Evolutionary conservation across 768 basidiomycete genomes (phyloP).

Genomic region (Saitozyma sp.): DNA sequence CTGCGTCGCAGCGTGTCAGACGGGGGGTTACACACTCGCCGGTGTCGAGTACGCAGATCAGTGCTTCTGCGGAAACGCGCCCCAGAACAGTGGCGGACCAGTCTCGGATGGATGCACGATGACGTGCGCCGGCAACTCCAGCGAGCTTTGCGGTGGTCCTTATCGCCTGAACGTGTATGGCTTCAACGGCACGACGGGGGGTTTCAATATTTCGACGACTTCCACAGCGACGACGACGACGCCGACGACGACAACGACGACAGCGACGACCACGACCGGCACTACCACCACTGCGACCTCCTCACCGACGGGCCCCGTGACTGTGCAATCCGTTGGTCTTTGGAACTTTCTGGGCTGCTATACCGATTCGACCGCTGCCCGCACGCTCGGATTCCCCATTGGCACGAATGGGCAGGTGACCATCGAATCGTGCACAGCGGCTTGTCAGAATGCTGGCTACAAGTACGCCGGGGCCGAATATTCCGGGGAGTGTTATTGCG

Average conservation of each 20-base stretch:
- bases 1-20: too few relatives aligned
- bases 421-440: too few relatives aligned
- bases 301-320: not conserved
- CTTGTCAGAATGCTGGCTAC: too few relatives aligned
- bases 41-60: slow-evolving; percentile 12
- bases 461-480: too few relatives aligned
- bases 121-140: slow-evolving; percentile 1
- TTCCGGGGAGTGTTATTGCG: too few relatives aligned
- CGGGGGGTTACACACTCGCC: too few relatives aligned
- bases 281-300: slow-evolving; percentile 6
- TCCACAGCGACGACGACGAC: too few relatives aligned
- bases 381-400: too few relatives aligned
- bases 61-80: slow-evolving; percentile 15
- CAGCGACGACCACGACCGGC: not conserved
- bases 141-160: not conserved
- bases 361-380: slow-evolving; percentile 13
- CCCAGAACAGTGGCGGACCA: not conserved
- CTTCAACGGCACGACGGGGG: not conserved
- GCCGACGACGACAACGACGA: too few relatives aligned
- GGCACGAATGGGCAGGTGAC: too few relatives aligned
- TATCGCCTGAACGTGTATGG: not conserved
- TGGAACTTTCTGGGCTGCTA: slow-evolving; percentile 18
- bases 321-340: slow-evolving; percentile 2
- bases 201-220: too few relatives aligned
- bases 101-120: slow-evolving; percentile 1